These are phyloP conservation scores for Ramularia endophylla DNA, from an alignment of 2,329 filamentous ascomycete genomes.

Conservation along the genomic window DNA sequence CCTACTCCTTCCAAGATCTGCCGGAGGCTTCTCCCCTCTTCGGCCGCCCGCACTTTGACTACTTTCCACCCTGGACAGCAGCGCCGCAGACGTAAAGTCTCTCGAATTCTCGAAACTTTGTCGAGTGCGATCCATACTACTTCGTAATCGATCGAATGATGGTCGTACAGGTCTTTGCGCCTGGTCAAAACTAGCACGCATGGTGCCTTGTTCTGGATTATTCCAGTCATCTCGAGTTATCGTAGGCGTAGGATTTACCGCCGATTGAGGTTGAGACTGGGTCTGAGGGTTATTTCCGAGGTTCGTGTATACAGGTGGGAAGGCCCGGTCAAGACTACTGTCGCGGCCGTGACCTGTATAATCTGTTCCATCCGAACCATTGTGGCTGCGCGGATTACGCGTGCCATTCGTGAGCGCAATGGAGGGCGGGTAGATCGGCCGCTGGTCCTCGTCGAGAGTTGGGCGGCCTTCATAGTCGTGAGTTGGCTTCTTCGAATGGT, in stretches of 20 bases:
- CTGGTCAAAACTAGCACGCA: slow-evolving; percentile 30
- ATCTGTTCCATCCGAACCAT: slow-evolving; percentile 89
- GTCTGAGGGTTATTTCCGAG: not conserved
- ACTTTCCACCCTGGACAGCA: slow-evolving; percentile 71
- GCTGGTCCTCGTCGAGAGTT: slow-evolving; percentile 76
- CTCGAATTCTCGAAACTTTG: slow-evolving; percentile 80
- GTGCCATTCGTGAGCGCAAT: slow-evolving; percentile 70
- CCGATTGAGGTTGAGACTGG: slow-evolving; percentile 1
- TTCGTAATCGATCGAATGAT: slow-evolving; percentile 81
- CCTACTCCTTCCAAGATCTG: not conserved
- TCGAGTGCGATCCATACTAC: slow-evolving; percentile 79
- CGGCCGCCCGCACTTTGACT: slow-evolving; percentile 14
- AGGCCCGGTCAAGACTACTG: slow-evolving; percentile 34
- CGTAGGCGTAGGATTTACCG: slow-evolving; percentile 19
- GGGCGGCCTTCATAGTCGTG: slow-evolving; percentile 10
- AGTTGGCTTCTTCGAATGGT: slow-evolving; percentile 33
- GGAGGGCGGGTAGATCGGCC: slow-evolving; percentile 90
- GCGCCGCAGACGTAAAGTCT: slow-evolving; percentile 86
- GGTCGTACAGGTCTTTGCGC: slow-evolving; percentile 56
- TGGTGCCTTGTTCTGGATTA: slow-evolving; percentile 4
- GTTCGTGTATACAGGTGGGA: slow-evolving; percentile 27
- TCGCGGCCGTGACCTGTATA: slow-evolving; percentile 56
- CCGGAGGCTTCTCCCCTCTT: not conserved
- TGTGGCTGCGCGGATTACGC: slow-evolving; percentile 77
- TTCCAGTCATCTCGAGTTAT: slow-evolving; percentile 18